These are phyloP conservation scores for Cyclostephanos invisitatus DNA, from an alignment of 108 stramenopile species.

Conservation along the genomic window DNA sequence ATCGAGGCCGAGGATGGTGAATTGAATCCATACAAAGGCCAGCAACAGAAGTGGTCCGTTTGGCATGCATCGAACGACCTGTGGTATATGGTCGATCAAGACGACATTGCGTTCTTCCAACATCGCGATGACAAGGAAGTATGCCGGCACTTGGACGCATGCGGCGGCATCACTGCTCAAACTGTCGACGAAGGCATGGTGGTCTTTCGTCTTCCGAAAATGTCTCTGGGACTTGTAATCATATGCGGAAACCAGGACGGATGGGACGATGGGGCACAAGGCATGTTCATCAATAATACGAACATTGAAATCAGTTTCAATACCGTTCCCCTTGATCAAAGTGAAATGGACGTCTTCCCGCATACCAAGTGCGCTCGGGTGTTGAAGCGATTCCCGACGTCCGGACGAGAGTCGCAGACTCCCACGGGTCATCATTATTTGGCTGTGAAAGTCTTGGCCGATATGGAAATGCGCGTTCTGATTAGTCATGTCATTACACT, in stretches of 20 bases:
- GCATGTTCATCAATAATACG: conserved; percentile 37
- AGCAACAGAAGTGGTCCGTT: conserved; percentile 44
- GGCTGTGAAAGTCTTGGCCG: conserved; percentile 22
- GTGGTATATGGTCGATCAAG: conserved; percentile 44
- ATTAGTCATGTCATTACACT: conserved; percentile 47
- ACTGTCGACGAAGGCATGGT: conserved; percentile 45
- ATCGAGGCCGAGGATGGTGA: conserved; percentile 35
- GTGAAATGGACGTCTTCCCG: conserved; percentile 40
- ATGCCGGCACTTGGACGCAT: conserved; percentile 47
- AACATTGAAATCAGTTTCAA: conserved; percentile 45
- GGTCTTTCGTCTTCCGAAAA: conserved; percentile 54
- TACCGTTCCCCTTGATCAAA: conserved; percentile 31
- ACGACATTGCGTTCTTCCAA: conserved; percentile 35
- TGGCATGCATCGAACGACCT: conserved; percentile 41
- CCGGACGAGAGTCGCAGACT: conserved; percentile 42
- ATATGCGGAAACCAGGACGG: conserved; percentile 46
- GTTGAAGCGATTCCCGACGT: conserved; percentile 30
- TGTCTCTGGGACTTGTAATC: conserved; percentile 49
- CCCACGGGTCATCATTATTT: conserved; percentile 46
- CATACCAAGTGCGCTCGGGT: conserved; percentile 34
- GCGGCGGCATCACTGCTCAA: conserved; percentile 44
- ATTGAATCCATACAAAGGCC: conserved; percentile 46
- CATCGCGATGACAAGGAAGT: conserved; percentile 45
- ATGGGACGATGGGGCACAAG: conserved; percentile 30
- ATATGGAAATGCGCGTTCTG: conserved; percentile 6